Evolutionary conservation across 139 green algal genomes (phyloP).

Genomic region (Ettlia oleoabundans): DNA sequence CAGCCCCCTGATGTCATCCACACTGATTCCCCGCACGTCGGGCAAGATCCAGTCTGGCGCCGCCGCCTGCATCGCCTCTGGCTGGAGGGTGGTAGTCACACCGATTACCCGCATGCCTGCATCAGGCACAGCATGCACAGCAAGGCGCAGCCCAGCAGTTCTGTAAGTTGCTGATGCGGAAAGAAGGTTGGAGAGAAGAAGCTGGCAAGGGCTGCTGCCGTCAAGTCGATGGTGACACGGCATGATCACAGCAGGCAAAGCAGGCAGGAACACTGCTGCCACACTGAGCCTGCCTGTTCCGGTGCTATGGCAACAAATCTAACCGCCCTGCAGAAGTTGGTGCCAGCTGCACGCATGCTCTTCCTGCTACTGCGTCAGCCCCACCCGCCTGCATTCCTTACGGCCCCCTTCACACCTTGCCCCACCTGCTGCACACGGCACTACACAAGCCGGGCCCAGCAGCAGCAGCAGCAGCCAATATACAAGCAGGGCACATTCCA

Average conservation of each 20-base stretch:
- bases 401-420: too few relatives aligned
- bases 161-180: neutral
- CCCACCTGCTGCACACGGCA: neutral
- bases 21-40: conserved; percentile 55
- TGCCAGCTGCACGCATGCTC: too few relatives aligned
- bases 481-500: too few relatives aligned
- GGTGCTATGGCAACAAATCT: too few relatives aligned
- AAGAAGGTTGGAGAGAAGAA: neutral
- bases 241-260: too few relatives aligned
- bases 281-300: neutral
- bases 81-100: conserved; percentile 64
- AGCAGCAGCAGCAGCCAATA: too few relatives aligned
- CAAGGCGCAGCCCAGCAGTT: neutral
- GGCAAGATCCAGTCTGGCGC: conserved; percentile 51
- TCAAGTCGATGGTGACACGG: too few relatives aligned
- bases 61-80: conserved; percentile 42
- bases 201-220: neutral
- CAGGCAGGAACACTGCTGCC: neutral
- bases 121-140: neutral
- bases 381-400: too few relatives aligned
- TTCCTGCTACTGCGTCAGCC: too few relatives aligned
- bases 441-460: too few relatives aligned
- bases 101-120: conserved; percentile 69
- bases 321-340: too few relatives aligned
- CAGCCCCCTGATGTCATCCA: conserved; percentile 47